These are phyloP conservation scores for Cutaneotrichosporon sp. DNA, from an alignment of 1,284 basidiomycete species.

Conservation along the genomic window DNA sequence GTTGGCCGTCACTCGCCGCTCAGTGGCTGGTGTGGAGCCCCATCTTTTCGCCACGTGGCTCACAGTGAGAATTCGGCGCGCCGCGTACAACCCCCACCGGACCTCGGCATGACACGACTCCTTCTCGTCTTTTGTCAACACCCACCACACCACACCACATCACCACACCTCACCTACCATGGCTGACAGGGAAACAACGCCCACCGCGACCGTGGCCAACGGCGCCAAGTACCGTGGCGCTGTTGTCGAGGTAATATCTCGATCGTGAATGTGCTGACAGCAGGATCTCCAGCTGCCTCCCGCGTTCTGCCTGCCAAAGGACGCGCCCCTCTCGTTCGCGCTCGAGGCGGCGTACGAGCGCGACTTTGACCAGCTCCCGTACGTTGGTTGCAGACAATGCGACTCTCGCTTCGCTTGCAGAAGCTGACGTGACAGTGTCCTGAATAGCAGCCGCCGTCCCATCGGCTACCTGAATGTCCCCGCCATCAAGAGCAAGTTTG, in stretches of 20 bases:
- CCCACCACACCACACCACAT: not conserved
- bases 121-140: slow-evolving; percentile 5
- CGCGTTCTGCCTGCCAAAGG: slow-evolving; percentile 75
- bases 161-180: too few species aligned
- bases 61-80: not conserved
- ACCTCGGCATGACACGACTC: not conserved
- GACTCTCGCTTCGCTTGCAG: not conserved
- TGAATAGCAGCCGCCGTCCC: slow-evolving; percentile 69
- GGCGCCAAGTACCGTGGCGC: slow-evolving; percentile 73
- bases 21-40: too few species aligned
- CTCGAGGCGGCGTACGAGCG: slow-evolving; percentile 84
- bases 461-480: slow-evolving; percentile 80
- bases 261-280: too few species aligned
- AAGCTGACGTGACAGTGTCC: slow-evolving; percentile 67
- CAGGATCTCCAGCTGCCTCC: slow-evolving; percentile 86
- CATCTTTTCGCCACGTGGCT: too few species aligned
- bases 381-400: slow-evolving; percentile 31
- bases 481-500: slow-evolving; percentile 72
- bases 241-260: slow-evolving; percentile 68
- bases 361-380: slow-evolving; percentile 90
- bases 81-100: too few species aligned
- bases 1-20: too few species aligned
- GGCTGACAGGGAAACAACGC: slow-evolving; percentile 45
- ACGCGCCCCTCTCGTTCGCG: slow-evolving; percentile 69
- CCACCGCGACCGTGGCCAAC: slow-evolving; percentile 32